Conservation (phyloP, 495 filamentous ascomycete genomes). For the Apodospora peruviana region DNA sequence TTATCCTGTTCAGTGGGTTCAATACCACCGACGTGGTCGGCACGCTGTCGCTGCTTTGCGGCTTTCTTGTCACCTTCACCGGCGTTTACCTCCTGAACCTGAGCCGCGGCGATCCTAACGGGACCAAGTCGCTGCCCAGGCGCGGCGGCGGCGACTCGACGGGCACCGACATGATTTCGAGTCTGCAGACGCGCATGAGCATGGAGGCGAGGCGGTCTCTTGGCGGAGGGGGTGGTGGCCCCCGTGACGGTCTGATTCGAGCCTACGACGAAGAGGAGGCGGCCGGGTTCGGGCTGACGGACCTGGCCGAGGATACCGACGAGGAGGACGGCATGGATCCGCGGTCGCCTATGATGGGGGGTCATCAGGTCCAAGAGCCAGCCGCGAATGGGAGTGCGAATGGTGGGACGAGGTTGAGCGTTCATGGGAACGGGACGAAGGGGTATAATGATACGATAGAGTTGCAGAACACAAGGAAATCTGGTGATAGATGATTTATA, state of each 20-base stretch:
- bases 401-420: slow-evolving; percentile 12
- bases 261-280: slow-evolving; percentile 73
- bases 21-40: slow-evolving; percentile 92
- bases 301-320: slow-evolving; percentile 68
- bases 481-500: slow-evolving; percentile 16
- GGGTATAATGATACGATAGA: slow-evolving; percentile 36
- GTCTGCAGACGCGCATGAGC: slow-evolving; percentile 77
- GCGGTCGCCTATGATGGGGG: slow-evolving; percentile 28
- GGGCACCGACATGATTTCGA: slow-evolving; percentile 86
- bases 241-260: slow-evolving; percentile 76
- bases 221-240: slow-evolving; percentile 46
- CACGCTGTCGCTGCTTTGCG: slow-evolving; percentile 82
- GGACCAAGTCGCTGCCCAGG: slow-evolving; percentile 58
- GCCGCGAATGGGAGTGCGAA: slow-evolving; percentile 10
- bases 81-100: slow-evolving; percentile 97
- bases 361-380: slow-evolving; percentile 10
- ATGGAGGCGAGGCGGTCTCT: slow-evolving; percentile 77
- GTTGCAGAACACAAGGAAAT: slow-evolving; percentile 36
- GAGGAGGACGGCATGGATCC: slow-evolving; percentile 32
- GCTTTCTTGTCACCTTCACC: slow-evolving; percentile 94
- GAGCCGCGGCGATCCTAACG: slow-evolving; percentile 83
- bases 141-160: slow-evolving; percentile 66
- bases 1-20: slow-evolving; percentile 96
- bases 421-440: slow-evolving; percentile 14
- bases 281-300: slow-evolving; percentile 53